Conservation (phyloP, 495 filamentous ascomycete genomes). For the Podospora pseudopauciseta region DNA sequence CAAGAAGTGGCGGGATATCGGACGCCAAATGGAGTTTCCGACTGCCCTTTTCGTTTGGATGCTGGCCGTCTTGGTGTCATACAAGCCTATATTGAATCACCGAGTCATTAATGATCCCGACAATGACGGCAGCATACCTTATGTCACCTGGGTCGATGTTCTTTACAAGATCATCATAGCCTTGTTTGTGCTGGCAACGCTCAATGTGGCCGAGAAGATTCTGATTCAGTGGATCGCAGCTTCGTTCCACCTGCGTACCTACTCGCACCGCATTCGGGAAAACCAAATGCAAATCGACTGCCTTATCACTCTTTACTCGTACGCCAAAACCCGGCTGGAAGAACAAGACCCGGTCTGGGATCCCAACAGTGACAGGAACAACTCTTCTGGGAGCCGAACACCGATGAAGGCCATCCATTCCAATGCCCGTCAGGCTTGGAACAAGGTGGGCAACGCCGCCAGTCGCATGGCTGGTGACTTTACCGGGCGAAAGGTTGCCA, state of each 20-base stretch:
- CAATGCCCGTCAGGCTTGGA: conserved; percentile 67
- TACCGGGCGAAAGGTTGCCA: conserved; percentile 70
- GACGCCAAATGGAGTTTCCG: conserved; percentile 79
- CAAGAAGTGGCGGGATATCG: conserved; percentile 93
- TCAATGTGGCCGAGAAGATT: conserved; percentile 91
- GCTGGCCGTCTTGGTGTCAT: conserved; percentile 73
- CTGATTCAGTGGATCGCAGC: conserved; percentile 93
- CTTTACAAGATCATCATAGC: conserved; percentile 86
- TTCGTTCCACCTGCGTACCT: conserved; percentile 87
- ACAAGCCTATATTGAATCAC: conserved; percentile 71
- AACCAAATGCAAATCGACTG: conserved; percentile 67
- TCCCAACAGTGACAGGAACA: conserved; percentile 20
- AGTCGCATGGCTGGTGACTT: conserved; percentile 93
- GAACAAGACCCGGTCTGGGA: conserved; percentile 64
- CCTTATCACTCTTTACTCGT: conserved; percentile 65
- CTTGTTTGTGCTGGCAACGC: conserved; percentile 69
- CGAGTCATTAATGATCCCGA: conserved; percentile 46
- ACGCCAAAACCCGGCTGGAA: conserved; percentile 69
- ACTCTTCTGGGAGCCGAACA: conserved; percentile 60
- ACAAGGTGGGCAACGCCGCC: conserved; percentile 81
- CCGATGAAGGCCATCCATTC: conserved; percentile 67
- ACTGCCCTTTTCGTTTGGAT: conserved; percentile 90
- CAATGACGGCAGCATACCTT: conserved; percentile 46
- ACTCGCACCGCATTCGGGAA: conserved; percentile 84
- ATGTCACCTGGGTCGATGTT: conserved; percentile 65